These are phyloP conservation scores for Gautieria morchelliformis DNA, from an alignment of 768 basidiomycete genomes.

Conservation along the genomic window DNA sequence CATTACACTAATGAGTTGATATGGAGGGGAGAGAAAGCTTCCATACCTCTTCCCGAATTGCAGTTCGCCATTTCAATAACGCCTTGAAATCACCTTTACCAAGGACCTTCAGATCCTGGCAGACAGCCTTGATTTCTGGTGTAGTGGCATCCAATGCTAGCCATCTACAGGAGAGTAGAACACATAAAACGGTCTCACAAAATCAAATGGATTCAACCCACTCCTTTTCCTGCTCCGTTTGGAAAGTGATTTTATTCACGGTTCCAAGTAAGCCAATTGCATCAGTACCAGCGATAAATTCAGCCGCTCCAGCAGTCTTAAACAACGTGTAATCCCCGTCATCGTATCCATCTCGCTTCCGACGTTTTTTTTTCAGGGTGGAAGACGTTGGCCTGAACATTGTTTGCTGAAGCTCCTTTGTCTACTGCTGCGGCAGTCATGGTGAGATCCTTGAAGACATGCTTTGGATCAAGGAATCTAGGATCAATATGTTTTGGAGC, in stretches of 20 bases:
- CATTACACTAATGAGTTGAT: constrained; percentile 5
- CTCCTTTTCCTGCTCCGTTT: constrained; percentile 78
- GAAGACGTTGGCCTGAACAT: constrained; percentile 84
- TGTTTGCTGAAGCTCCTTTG: constrained; percentile 49
- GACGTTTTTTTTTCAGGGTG: constrained; percentile 92
- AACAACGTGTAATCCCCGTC: constrained; percentile 92
- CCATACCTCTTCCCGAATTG: constrained; percentile 76
- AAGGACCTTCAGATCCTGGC: constrained; percentile 88
- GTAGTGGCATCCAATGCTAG: constrained; percentile 61
- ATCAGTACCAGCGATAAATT: constrained; percentile 63
- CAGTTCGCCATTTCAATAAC: constrained; percentile 83
- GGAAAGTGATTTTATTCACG: constrained; percentile 69
- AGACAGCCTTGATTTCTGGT: constrained; percentile 70
- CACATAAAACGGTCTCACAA: constrained; percentile 6
- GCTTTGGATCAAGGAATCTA: constrained; percentile 93
- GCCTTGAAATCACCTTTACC: constrained; percentile 97
- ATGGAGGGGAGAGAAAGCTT: not conserved
- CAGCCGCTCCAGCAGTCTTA: constrained; percentile 55
- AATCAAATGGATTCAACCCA: constrained; percentile 24
- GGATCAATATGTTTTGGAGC: constrained; percentile 95
- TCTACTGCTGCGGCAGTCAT: constrained; percentile 31
- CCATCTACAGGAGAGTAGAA: constrained; percentile 46
- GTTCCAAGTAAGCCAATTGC: constrained; percentile 73
- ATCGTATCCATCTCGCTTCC: constrained; percentile 88
- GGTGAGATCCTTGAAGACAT: constrained; percentile 91